These are phyloP conservation scores for Gentiana straminea DNA, from an alignment of 257 asterid genomes.

Conservation along the genomic window DNA sequence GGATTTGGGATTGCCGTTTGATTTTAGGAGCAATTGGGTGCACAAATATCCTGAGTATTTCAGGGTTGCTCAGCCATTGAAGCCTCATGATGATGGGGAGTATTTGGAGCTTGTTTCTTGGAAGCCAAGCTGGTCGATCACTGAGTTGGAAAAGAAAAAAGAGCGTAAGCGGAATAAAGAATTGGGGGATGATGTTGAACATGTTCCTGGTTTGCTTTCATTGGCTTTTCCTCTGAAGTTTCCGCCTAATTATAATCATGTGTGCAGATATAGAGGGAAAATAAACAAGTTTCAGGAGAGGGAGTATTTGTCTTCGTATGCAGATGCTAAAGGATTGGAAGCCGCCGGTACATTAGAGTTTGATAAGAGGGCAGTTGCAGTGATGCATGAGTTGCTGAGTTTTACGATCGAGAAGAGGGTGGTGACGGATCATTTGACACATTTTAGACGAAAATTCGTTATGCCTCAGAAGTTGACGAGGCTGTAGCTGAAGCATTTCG, in stretches of 20 bases:
- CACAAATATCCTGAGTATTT: constrained; percentile 56
- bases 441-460: constrained; percentile 75
- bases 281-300: constrained; percentile 72
- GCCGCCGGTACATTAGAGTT: constrained; percentile 63
- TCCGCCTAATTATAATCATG: constrained; percentile 51
- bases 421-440: constrained; percentile 77
- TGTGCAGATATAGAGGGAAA: constrained; percentile 47
- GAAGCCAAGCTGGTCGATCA: constrained; percentile 61
- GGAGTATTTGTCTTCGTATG: constrained; percentile 85
- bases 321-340: constrained; percentile 51
- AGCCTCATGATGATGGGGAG: constrained; percentile 60
- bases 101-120: constrained; percentile 78
- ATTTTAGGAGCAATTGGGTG: constrained; percentile 75
- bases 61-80: constrained; percentile 58
- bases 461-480: constrained; percentile 98
- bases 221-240: constrained; percentile 67
- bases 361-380: constrained; percentile 84
- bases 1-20: constrained; percentile 71
- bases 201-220: constrained; percentile 60
- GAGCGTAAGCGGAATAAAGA: constrained; percentile 24
- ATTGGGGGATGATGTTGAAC: constrained; percentile 18
- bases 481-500: constrained; percentile 73
- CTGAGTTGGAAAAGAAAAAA: constrained; percentile 56
- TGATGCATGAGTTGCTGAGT: constrained; percentile 84
- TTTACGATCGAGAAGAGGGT: constrained; percentile 67